Evolutionary conservation across 75 land plant genomes (phyloP).

Genomic region (Adiantum capillusveneris): DNA sequence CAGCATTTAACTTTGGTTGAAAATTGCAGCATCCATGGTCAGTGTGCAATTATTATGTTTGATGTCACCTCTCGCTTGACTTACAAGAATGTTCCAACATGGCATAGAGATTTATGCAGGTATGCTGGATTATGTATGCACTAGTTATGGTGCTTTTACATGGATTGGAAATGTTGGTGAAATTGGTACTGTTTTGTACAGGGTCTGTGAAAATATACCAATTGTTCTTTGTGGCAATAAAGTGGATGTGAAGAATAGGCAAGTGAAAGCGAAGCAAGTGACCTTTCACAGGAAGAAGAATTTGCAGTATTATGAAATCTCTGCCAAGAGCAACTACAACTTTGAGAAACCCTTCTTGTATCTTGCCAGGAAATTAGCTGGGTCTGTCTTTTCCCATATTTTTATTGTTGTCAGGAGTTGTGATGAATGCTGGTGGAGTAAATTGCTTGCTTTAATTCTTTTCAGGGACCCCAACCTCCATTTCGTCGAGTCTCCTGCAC

Average conservation of each 20-base stretch:
- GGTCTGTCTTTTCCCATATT: no score
- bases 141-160: not conserved
- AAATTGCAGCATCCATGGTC: conserved; percentile 56
- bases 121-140: conserved; percentile 1
- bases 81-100: conserved; percentile 55
- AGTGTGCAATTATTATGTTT: conserved; percentile 64
- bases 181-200: conserved; percentile 2
- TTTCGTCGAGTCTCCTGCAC: conserved; percentile 37
- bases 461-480: conserved; percentile 32
- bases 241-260: conserved; percentile 36
- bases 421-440: not conserved
- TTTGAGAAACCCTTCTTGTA: conserved; percentile 25
- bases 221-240: conserved; percentile 39
- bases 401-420: not conserved
- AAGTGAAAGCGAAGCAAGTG: conserved; percentile 37
- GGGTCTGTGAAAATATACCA: conserved; percentile 40
- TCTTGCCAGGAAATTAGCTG: conserved; percentile 25
- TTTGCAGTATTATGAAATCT: conserved; percentile 35
- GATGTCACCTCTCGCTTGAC: conserved; percentile 66
- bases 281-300: conserved; percentile 41
- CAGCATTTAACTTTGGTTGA: no score
- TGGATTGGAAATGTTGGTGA: not conserved
- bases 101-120: conserved; percentile 62
- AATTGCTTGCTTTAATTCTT: conserved; percentile 1
- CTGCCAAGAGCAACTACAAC: no score